phyloP scores from a whole-genome alignment of 2,329 filamentous ascomycete species.

The Fusarium albosuccineum region DNA sequence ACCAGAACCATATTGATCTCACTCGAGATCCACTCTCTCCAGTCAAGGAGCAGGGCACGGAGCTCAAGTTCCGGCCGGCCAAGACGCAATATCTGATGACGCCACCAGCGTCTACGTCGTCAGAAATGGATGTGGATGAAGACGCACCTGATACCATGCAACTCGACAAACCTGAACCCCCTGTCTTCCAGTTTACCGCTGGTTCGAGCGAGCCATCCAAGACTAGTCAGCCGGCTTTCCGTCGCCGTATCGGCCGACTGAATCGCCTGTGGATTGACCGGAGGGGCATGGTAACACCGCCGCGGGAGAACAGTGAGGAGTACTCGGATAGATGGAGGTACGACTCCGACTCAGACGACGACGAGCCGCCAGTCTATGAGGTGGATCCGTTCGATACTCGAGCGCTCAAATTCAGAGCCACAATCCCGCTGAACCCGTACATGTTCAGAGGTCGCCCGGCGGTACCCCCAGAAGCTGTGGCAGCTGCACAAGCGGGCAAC shows the following conservation, averaged over 20 bases:
- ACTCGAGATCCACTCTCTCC: conserved; percentile 89
- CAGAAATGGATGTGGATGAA: conserved; percentile 70
- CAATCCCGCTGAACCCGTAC: conserved; percentile 64
- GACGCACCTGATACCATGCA: conserved; percentile 59
- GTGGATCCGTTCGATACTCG: conserved; percentile 77
- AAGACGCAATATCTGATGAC: conserved; percentile 79
- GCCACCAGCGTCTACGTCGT: conserved; percentile 69
- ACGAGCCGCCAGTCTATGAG: conserved; percentile 79
- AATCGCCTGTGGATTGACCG: conserved; percentile 92
- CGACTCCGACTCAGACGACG: conserved; percentile 88
- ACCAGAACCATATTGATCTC: conserved; percentile 88
- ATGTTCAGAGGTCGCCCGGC: conserved; percentile 56
- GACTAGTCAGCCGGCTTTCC: conserved; percentile 74
- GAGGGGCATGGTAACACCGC: conserved; percentile 70
- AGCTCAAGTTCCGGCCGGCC: conserved; percentile 76
- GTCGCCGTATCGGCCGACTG: conserved; percentile 85
- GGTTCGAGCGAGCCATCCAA: conserved; percentile 55
- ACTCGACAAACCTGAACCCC: conserved; percentile 50
- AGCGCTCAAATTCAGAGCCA: conserved; percentile 72
- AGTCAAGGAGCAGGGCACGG: conserved; percentile 72
- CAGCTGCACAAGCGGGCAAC: conserved; percentile 41
- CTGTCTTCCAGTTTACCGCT: conserved; percentile 63
- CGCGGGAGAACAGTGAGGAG: conserved; percentile 59
- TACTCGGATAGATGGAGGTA: conserved; percentile 84
- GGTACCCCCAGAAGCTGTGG: conserved; percentile 46